phyloP scores from a whole-genome alignment of 2,329 filamentous ascomycete species.

The Claviceps pusilla region DNA sequence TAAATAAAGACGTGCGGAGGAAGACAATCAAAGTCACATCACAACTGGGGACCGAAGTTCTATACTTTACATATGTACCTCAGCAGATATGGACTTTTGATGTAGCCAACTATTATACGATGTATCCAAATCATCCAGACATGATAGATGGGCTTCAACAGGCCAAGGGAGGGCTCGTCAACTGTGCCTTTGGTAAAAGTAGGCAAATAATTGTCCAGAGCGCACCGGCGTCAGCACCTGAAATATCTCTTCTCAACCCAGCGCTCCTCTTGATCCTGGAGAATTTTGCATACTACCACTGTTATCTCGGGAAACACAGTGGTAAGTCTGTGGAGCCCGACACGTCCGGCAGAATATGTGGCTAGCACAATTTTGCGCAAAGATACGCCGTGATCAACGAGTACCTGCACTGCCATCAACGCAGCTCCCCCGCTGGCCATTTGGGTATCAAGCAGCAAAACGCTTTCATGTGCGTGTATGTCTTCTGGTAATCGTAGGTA shows the following conservation, averaged over 20 bases:
- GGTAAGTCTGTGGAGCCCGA: constrained; percentile 70
- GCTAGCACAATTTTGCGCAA: constrained; percentile 81
- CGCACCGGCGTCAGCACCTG: constrained; percentile 45
- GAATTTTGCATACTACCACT: constrained; percentile 70
- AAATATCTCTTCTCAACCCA: constrained; percentile 89
- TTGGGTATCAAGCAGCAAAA: constrained; percentile 80
- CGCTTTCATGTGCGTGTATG: constrained; percentile 60
- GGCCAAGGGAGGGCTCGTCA: background rate
- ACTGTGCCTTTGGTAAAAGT: background rate
- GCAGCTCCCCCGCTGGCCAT: constrained; percentile 79
- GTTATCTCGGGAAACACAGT: constrained; percentile 79
- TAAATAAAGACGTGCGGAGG: no score
- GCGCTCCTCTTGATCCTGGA: constrained; percentile 66
- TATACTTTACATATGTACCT: no score
- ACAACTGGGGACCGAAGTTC: background rate
- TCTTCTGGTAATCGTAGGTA: constrained; percentile 67
- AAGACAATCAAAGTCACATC: background rate
- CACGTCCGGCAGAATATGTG: constrained; percentile 75
- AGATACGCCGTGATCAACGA: constrained; percentile 82
- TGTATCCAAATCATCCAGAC: background rate
- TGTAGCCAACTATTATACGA: no score
- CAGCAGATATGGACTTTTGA: no score
- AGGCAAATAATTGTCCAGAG: background rate
- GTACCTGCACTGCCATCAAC: constrained; percentile 90
- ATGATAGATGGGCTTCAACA: background rate